These are phyloP conservation scores for Daldinia childiae DNA, from an alignment of 495 filamentous ascomycete genomes.

Conservation along the genomic window DNA sequence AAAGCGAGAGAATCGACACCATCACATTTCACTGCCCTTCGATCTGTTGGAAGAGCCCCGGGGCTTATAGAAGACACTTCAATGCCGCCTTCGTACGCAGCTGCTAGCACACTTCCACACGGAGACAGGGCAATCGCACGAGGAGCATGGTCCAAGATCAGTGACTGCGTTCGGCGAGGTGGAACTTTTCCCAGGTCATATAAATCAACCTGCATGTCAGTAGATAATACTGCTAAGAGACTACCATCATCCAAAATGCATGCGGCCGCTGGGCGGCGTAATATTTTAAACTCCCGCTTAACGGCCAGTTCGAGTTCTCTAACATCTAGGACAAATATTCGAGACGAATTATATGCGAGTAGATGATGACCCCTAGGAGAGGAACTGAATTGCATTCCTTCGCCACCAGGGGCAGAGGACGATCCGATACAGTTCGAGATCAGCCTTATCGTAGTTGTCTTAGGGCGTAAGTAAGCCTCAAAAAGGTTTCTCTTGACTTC, in stretches of 20 bases:
- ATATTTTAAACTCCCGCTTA: conserved; percentile 80
- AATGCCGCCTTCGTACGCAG: conserved; percentile 87
- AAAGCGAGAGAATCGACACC: conserved; percentile 81
- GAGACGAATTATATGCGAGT: conserved; percentile 84
- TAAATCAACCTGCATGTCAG: conserved; percentile 81
- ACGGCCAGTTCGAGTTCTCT: conserved; percentile 65
- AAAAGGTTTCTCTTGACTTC: conserved; percentile 84
- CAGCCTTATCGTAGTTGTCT: conserved; percentile 73
- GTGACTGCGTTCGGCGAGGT: conserved; percentile 71
- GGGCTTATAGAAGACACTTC: conserved; percentile 81
- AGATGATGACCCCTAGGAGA: conserved; percentile 77
- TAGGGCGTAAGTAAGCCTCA: conserved; percentile 77
- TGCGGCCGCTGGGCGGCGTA: conserved; percentile 77
- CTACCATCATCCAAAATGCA: conserved; percentile 83
- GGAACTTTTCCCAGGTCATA: conserved; percentile 73
- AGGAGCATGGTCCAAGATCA: conserved; percentile 78
- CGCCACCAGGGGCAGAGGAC: conserved; percentile 81
- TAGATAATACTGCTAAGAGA: conserved; percentile 80
- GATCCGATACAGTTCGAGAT: conserved; percentile 87
- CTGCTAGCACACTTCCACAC: conserved; percentile 80
- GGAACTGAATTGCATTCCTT: conserved; percentile 84
- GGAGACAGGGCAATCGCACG: conserved; percentile 82
- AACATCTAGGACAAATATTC: conserved; percentile 81
- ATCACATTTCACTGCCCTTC: conserved; percentile 83
- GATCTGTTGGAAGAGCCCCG: conserved; percentile 69